Evolutionary conservation across 2,329 filamentous ascomycete species (phyloP), one percentile per base, ranked within the genome.

Genomic region (Sclerotinia spermophila): DNA sequence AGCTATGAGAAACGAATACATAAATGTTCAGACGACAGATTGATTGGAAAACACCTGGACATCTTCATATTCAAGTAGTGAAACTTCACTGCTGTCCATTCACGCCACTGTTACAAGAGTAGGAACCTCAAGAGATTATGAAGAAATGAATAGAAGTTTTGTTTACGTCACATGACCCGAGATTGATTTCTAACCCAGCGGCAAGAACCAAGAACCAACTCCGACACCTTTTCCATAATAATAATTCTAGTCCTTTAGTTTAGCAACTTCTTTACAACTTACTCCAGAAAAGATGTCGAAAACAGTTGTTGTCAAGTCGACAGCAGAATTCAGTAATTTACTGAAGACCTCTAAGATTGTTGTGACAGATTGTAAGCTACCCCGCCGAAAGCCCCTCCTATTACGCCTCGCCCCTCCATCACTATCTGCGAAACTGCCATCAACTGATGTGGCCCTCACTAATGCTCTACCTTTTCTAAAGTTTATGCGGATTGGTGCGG

Each of bases 401-500:
- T 38, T 51, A 51, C 24, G n/a, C n/a, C 33, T 64, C 27, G 44
- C 61, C 61, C 76, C 79, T 73, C 77, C 75, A 76, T 78, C 77
- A 73, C 76, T 76, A 66, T 72, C 55, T 69, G 15, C 21, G 33
- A 13, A 30, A 11, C 55, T 38, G 21, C 67, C 24, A 30, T 44
- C 33, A 24, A 60, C n/a, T 45, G 51, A 21, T 61, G 35, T 59
- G 19, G 66, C 72, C 67, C 69, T 69, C 67, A 55, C 70, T 56
- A 71, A 74, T 70, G 75, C 30, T 45, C 19, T 27, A 21, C 62
- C 44, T 44, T 38, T 10, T 68, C 24, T 21, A 65, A 77, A 97
- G 93, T 97, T 85, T 95, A 92, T 78, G 93, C 94, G 77, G 90
- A 93, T 78, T 96, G 92, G 90, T 97, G 92, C 79, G 90, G 84